Evolutionary conservation across 2,329 filamentous ascomycete genomes (phyloP).

Genomic region (Trichophyton mentagrophytes): DNA sequence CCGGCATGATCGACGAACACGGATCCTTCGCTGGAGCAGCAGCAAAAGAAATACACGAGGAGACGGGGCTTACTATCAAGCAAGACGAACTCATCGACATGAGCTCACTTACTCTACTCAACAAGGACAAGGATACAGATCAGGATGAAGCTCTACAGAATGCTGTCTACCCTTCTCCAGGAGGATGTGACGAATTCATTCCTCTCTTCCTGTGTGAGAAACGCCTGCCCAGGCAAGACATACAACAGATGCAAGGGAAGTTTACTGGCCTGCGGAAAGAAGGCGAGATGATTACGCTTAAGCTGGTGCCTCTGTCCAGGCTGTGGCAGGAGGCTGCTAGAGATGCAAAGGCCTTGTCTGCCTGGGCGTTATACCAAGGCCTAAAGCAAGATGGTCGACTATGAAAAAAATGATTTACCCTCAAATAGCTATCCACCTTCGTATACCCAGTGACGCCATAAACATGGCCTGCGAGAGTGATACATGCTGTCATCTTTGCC

Average conservation of each 20-base stretch:
- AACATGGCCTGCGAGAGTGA: too few relatives aligned
- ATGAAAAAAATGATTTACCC: slow-evolving; percentile 8
- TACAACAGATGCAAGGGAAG: slow-evolving; percentile 40
- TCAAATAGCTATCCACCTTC: too few relatives aligned
- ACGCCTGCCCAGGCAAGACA: slow-evolving; percentile 34
- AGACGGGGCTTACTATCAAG: slow-evolving; percentile 41
- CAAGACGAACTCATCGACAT: slow-evolving; percentile 42
- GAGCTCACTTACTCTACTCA: slow-evolving; percentile 37
- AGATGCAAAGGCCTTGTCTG: slow-evolving; percentile 45
- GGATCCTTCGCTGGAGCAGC: slow-evolving; percentile 43
- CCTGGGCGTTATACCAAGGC: slow-evolving; percentile 43
- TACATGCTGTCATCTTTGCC: too few relatives aligned
- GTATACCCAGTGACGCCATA: too few relatives aligned
- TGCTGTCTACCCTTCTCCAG: slow-evolving; percentile 42
- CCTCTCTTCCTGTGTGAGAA: slow-evolving; percentile 46
- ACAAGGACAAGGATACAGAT: slow-evolving; percentile 6
- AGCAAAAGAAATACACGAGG: slow-evolving; percentile 45
- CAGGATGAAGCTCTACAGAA: slow-evolving; percentile 32
- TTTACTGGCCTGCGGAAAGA: slow-evolving; percentile 43
- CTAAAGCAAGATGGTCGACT: slow-evolving; percentile 37
- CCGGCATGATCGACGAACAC: slow-evolving; percentile 47
- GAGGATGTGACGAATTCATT: slow-evolving; percentile 48
- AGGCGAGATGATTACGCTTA: slow-evolving; percentile 48
- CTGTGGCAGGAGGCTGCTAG: slow-evolving; percentile 43
- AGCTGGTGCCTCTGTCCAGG: slow-evolving; percentile 39